phyloP scores from a whole-genome alignment of 2,329 filamentous ascomycete species.

The Epichloe sylvatica region DNA sequence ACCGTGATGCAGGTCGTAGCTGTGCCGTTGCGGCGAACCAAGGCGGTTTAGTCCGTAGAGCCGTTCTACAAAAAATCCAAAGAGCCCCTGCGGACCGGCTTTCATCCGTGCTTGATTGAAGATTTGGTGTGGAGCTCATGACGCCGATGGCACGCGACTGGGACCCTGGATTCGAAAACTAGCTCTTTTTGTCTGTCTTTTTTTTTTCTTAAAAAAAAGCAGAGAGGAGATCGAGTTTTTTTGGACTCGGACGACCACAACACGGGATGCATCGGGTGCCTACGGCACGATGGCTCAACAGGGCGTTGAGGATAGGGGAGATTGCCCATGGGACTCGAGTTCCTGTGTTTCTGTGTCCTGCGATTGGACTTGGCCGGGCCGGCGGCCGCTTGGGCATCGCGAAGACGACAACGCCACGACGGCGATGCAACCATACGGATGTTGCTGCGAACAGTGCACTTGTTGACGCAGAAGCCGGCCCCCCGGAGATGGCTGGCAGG shows the following conservation, averaged over 20 bases:
- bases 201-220: not conserved
- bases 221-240: not conserved
- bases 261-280: slow-evolving; percentile 30
- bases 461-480: not conserved
- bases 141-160: not conserved
- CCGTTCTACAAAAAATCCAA: not conserved
- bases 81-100: slow-evolving; percentile 9
- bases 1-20: not conserved
- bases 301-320: slow-evolving; percentile 30
- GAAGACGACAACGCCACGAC: slow-evolving; percentile 10
- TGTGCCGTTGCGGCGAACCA: not conserved
- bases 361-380: slow-evolving; percentile 16
- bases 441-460: slow-evolving; percentile 5
- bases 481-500: not conserved
- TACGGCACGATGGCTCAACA: slow-evolving; percentile 28
- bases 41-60: not conserved
- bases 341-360: slow-evolving; percentile 35
- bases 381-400: slow-evolving; percentile 4
- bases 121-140: not conserved
- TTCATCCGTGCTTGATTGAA: slow-evolving; percentile 9
- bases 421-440: slow-evolving; percentile 15
- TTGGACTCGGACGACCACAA: not conserved
- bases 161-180: not conserved
- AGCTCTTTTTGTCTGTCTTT: not conserved
- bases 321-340: slow-evolving; percentile 23